Conservation (phyloP, 1,139 yeast species). For the Candida anutae region DNA sequence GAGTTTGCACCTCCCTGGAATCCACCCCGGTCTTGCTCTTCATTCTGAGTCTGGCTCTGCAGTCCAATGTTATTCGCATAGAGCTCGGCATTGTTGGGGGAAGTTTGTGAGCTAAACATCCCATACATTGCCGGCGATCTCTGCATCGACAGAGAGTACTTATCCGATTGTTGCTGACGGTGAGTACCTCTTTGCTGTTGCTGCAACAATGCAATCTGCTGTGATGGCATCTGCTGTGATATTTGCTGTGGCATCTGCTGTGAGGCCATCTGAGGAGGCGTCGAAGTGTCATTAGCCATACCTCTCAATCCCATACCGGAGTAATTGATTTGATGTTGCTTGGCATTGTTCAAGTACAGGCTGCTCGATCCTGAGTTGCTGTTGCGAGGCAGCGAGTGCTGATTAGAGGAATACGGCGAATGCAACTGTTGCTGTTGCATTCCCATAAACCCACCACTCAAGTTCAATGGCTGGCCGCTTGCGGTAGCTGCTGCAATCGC, state of each 20-base stretch:
- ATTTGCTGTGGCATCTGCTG: slow-evolving; percentile 13
- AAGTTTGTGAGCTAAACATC: too few relatives aligned
- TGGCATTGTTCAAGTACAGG: slow-evolving; percentile 4
- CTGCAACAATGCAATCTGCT: slow-evolving; percentile 3
- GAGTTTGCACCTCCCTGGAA: too few relatives aligned
- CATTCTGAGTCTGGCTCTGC: too few relatives aligned
- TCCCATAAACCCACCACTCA: slow-evolving; percentile 20
- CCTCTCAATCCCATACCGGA: slow-evolving; percentile 10
- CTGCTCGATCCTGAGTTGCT: slow-evolving; percentile 8
- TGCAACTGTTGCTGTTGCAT: slow-evolving; percentile 25
- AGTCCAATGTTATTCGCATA: too few relatives aligned
- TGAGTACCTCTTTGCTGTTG: slow-evolving; percentile 7
- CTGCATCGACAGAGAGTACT: too few relatives aligned
- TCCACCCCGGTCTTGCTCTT: too few relatives aligned
- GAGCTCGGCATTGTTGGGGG: too few relatives aligned
- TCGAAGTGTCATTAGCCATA: slow-evolving; percentile 11
- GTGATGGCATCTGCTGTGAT: slow-evolving; percentile 3
- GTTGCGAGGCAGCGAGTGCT: slow-evolving; percentile 6
- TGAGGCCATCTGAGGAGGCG: slow-evolving; percentile 14
- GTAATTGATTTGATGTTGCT: slow-evolving; percentile 7
- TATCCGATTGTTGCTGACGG: slow-evolving; percentile 8
- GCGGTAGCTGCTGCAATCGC: slow-evolving; percentile 51
- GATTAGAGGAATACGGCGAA: slow-evolving; percentile 8
- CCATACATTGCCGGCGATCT: too few relatives aligned
- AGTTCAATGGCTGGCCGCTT: slow-evolving; percentile 39